These are phyloP conservation scores for Penstemon davidsonii DNA, from an alignment of 257 asterid genomes.

Conservation along the genomic window DNA sequence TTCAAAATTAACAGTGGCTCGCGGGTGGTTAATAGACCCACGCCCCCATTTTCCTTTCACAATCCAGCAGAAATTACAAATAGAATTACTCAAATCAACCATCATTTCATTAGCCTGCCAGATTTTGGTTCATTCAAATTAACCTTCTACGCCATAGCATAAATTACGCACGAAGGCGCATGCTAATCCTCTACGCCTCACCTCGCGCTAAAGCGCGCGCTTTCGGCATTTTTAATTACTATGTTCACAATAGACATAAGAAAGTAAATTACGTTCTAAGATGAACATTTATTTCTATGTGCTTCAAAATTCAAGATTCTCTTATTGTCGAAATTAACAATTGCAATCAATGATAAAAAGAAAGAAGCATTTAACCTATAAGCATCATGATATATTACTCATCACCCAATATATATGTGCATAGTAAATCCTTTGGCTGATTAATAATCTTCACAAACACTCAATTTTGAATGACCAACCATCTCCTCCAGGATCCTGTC, in stretches of 20 bases:
- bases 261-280: neutral
- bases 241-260: neutral
- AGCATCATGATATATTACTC: neutral
- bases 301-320: neutral
- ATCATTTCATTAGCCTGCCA: no score
- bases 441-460: constrained; percentile 47
- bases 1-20: no score
- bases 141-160: no score
- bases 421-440: constrained; percentile 40
- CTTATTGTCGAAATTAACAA: neutral
- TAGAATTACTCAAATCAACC: no score
- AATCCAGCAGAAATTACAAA: no score
- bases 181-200: no score
- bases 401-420: neutral
- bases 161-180: no score
- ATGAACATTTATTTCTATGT: neutral
- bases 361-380: neutral
- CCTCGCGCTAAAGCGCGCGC: no score
- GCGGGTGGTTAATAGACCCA: no score
- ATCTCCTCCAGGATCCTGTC: constrained; percentile 39
- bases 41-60: no score
- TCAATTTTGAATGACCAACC: constrained; percentile 25
- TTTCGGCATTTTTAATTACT: no score
- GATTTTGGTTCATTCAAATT: no score
- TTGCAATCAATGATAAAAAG: neutral